These are phyloP conservation scores for Hericium erinaceus DNA, from an alignment of 768 basidiomycete species.

Conservation along the genomic window DNA sequence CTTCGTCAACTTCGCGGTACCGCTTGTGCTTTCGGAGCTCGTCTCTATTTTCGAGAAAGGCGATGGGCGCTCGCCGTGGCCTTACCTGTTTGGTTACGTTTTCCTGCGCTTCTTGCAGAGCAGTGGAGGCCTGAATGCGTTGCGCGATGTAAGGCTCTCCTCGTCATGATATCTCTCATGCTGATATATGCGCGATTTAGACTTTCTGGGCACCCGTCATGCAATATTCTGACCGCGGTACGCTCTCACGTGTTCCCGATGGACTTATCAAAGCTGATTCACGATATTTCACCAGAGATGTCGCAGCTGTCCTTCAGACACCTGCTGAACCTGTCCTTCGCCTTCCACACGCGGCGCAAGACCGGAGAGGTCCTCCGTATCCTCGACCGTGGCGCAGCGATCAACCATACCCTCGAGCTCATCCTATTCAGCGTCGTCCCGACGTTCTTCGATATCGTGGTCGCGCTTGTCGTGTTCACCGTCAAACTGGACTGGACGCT, in stretches of 20 bases:
- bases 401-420: conserved; percentile 76
- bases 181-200: conserved; percentile 23
- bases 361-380: conserved; percentile 82
- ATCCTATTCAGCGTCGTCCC: conserved; percentile 81
- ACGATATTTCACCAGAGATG: conserved; percentile 51
- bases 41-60: conserved; percentile 45
- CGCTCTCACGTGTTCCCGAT: conserved; percentile 7
- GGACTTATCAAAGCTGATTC: conserved; percentile 1
- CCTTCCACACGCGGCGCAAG: conserved; percentile 75
- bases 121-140: conserved; percentile 62
- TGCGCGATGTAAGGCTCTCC: conserved; percentile 32
- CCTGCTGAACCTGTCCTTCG: conserved; percentile 75
- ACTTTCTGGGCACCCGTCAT: conserved; percentile 81
- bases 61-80: conserved; percentile 48
- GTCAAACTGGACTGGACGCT: conserved; percentile 57
- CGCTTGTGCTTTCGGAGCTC: conserved; percentile 60
- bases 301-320: conserved; percentile 80
- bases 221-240: conserved; percentile 75
- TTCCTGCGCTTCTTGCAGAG: conserved; percentile 66
- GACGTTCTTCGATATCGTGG: conserved; percentile 68
- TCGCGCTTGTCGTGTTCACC: conserved; percentile 63
- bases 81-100: conserved; percentile 59
- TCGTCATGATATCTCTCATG: neutral
- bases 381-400: conserved; percentile 74
- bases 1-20: conserved; percentile 64